Evolutionary conservation across 1,139 yeast genomes (phyloP).

Genomic region (Lipomyces yarrowii): DNA sequence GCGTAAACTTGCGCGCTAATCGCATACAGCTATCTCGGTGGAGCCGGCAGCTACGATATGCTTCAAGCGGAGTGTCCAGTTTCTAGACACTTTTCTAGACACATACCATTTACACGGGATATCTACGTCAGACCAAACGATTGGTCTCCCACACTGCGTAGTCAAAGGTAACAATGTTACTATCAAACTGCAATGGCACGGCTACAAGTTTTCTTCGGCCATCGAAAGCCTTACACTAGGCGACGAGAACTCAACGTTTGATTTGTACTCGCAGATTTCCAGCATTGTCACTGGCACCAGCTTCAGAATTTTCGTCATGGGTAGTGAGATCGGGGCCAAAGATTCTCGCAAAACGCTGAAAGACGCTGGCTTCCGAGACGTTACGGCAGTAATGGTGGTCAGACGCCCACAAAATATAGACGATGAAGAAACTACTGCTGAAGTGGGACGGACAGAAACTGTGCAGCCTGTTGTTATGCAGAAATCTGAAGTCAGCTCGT

Average conservation of each 20-base stretch:
- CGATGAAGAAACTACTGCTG: background rate
- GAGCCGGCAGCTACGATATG: constrained; percentile 1
- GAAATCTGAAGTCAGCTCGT: background rate
- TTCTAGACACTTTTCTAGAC: constrained; percentile 14
- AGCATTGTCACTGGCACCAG: constrained; percentile 2
- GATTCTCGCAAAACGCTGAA: constrained; percentile 6
- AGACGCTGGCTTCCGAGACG: constrained; percentile 21
- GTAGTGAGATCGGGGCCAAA: constrained; percentile 13
- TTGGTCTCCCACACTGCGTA: background rate
- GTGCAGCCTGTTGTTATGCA: background rate
- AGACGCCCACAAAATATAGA: constrained; percentile 1
- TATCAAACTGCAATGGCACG: constrained; percentile 19
- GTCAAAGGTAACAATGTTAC: constrained; percentile 6
- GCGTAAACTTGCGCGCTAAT: no score
- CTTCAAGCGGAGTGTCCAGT: constrained; percentile 12
- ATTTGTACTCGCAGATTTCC: constrained; percentile 10
- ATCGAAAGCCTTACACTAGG: constrained; percentile 8
- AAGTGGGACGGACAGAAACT: background rate
- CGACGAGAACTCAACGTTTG: constrained; percentile 10
- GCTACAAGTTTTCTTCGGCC: background rate
- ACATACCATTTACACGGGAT: constrained; percentile 4
- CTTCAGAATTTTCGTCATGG: constrained; percentile 22
- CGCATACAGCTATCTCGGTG: background rate
- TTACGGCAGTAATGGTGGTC: constrained; percentile 21
- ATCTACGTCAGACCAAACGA: background rate